Conservation (phyloP, 169 alveolate species). For the Plasmodium vivax region DNA sequence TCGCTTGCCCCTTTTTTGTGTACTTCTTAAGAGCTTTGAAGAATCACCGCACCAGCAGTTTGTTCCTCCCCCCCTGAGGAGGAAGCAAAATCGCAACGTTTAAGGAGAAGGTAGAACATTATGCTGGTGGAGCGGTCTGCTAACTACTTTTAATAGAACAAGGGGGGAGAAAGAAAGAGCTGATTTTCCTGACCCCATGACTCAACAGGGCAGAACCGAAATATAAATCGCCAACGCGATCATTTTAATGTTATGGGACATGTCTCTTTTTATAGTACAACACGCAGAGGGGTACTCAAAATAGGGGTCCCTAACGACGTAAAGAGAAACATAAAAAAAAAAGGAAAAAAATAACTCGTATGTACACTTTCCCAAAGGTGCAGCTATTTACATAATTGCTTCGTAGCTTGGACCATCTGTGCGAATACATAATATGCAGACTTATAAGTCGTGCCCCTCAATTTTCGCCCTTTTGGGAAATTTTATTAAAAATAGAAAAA, state of each 20-base stretch:
- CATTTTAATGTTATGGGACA: not conserved
- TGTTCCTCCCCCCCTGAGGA: not conserved
- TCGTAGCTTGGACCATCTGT: not conserved
- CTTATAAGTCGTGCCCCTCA: not conserved
- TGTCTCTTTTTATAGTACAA: not conserved
- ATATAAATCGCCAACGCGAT: not conserved
- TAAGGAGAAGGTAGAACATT: not conserved
- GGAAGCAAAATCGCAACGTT: not conserved
- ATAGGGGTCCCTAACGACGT: not conserved
- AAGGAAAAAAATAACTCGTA: not conserved
- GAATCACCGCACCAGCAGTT: not conserved
- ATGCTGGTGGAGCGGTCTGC: not conserved
- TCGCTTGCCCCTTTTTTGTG: not conserved
- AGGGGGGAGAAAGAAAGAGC: not conserved
- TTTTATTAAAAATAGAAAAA: not conserved
- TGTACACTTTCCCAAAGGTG: not conserved
- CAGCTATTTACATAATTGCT: not conserved
- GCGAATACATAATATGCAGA: not conserved
- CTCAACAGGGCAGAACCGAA: not conserved
- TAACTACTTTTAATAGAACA: not conserved
- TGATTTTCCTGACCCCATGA: not conserved
- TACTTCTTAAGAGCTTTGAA: not conserved
- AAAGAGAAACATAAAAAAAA: not conserved
- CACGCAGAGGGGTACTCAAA: not conserved
- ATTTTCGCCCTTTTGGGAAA: not conserved